Evolutionary conservation across 208 protist genomes (phyloP).

Genomic region (Borovskyia barvae): DNA sequence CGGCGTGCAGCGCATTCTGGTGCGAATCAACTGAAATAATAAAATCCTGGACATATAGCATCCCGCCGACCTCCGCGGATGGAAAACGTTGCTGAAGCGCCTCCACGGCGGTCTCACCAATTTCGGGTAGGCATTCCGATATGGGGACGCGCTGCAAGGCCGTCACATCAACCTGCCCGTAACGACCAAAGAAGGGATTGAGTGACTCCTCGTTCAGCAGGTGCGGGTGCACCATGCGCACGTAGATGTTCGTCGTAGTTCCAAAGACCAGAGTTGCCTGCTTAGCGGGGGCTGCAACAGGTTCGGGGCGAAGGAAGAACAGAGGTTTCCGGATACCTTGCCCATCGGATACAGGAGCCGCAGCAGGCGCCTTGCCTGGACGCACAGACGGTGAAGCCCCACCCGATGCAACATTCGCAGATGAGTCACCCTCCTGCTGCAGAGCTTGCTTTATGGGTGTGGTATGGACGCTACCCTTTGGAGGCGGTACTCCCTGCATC

Average conservation of each 20-base stretch:
- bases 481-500: no score
- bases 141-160: slow-evolving; percentile 42
- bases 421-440: no score
- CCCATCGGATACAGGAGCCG: slow-evolving; percentile 2
- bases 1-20: slow-evolving; percentile 64
- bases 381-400: neutral
- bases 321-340: slow-evolving; percentile 8
- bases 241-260: slow-evolving; percentile 43
- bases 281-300: neutral
- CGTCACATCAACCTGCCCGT: slow-evolving; percentile 74
- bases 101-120: slow-evolving; percentile 19
- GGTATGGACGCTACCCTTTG: no score
- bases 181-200: slow-evolving; percentile 88
- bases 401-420: no score
- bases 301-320: slow-evolving; percentile 46
- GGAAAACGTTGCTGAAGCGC: slow-evolving; percentile 26
- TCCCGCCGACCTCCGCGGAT: slow-evolving; percentile 1
- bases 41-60: slow-evolving; percentile 78
- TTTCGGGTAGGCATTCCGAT: slow-evolving; percentile 9
- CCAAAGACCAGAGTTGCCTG: neutral
- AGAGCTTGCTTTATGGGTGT: no score
- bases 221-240: slow-evolving; percentile 76
- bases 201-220: slow-evolving; percentile 78
- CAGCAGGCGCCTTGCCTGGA: neutral
- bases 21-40: slow-evolving; percentile 77